phyloP scores from a whole-genome alignment of 108 stramenopile genomes.

The Conticribra weissflogii region DNA sequence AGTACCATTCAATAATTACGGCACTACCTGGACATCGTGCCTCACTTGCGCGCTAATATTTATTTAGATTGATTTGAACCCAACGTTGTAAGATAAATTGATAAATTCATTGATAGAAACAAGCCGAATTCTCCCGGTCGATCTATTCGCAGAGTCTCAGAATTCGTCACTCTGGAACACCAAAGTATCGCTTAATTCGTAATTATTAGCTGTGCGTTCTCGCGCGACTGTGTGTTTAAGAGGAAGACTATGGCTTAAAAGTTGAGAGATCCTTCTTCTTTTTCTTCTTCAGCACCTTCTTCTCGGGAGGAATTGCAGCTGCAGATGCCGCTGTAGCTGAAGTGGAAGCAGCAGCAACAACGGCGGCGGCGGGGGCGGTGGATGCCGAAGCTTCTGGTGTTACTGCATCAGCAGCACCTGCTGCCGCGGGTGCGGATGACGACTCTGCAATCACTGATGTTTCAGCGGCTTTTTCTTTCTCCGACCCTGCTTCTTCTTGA shows the following conservation, averaged over 20 bases:
- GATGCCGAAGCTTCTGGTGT: constrained; percentile 27
- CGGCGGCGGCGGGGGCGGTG: constrained; percentile 29
- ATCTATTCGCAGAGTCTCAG: no score
- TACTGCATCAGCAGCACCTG: constrained; percentile 8
- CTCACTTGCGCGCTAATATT: no score
- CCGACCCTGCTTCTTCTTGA: constrained; percentile 21
- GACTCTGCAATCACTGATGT: constrained; percentile 7
- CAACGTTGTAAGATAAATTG: no score
- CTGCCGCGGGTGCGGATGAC: neutral
- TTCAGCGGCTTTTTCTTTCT: constrained; percentile 22
- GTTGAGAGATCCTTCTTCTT: constrained; percentile 90
- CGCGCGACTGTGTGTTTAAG: neutral
- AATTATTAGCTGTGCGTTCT: neutral
- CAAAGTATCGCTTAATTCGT: no score
- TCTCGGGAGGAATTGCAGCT: constrained; percentile 27
- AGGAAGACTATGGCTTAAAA: constrained; percentile 55
- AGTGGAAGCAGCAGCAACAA: constrained; percentile 17
- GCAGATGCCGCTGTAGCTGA: constrained; percentile 20
- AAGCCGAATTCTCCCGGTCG: no score
- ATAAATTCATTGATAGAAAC: no score
- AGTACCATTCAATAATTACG: no score
- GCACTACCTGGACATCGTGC: no score
- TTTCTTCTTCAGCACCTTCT: constrained; percentile 67
- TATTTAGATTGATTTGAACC: no score
- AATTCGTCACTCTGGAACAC: no score